These are phyloP conservation scores for Trypanosoma melophagium DNA, from an alignment of 208 protist genomes.

Conservation along the genomic window DNA sequence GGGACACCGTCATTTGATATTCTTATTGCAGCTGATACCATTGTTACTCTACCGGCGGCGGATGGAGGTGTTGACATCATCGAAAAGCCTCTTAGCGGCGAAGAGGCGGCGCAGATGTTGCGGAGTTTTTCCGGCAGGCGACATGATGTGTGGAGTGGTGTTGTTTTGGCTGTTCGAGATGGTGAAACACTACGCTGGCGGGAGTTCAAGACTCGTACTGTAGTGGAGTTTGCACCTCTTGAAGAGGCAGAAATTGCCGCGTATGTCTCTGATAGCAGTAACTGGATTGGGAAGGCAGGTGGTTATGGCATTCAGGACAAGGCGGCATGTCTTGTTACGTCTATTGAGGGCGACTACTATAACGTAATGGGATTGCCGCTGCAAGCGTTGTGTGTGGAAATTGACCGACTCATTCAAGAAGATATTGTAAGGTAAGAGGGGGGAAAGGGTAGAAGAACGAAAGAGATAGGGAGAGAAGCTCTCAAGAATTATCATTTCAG, in stretches of 20 bases:
- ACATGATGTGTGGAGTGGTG: constrained; percentile 39
- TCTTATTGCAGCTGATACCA: constrained; percentile 44
- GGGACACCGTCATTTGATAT: constrained; percentile 26
- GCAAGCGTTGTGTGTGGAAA: constrained; percentile 22
- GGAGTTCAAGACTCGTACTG: constrained; percentile 27
- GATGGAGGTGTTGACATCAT: constrained; percentile 28
- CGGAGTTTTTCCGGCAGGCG: constrained; percentile 25
- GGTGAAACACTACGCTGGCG: constrained; percentile 6
- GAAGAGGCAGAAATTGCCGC: constrained; percentile 32
- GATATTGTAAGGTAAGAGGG: constrained; percentile 9
- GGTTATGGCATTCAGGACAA: constrained; percentile 49
- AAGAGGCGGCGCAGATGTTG: constrained; percentile 34
- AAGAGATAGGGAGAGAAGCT: neutral
- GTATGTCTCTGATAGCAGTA: constrained; percentile 21
- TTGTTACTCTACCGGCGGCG: constrained; percentile 23
- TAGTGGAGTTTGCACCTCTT: constrained; percentile 29
- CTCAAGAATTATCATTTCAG: too few species aligned
- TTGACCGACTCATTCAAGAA: constrained; percentile 27
- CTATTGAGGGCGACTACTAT: constrained; percentile 48
- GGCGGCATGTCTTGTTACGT: constrained; percentile 32
- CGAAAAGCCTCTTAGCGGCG: constrained; percentile 32
- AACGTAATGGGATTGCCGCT: constrained; percentile 52
- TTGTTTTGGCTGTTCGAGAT: constrained; percentile 29
- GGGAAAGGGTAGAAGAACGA: neutral
- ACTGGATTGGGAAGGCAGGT: constrained; percentile 45